phyloP scores from a whole-genome alignment of 441 rosid genomes.

The Euphorbia celastroides region DNA sequence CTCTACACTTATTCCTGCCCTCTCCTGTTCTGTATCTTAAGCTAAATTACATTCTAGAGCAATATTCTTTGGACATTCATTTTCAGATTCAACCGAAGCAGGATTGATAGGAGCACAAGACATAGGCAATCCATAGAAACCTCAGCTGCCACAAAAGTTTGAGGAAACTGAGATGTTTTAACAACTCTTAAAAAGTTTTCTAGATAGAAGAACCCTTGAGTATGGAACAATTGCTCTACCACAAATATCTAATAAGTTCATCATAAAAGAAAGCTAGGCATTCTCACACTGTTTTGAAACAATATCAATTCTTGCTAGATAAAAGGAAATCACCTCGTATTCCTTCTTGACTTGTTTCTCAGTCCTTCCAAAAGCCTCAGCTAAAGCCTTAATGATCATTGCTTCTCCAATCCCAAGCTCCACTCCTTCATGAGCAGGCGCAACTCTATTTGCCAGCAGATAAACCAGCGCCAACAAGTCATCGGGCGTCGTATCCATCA shows the following conservation, averaged over 20 bases:
- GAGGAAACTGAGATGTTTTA: no score
- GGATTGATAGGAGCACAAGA: background rate
- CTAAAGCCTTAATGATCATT: slow-evolving; percentile 66
- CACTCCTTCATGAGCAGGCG: slow-evolving; percentile 82
- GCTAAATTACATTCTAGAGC: background rate
- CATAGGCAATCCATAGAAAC: background rate
- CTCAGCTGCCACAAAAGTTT: background rate
- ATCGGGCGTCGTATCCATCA: slow-evolving; percentile 65
- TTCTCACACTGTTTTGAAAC: no score
- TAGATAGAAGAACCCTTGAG: no score
- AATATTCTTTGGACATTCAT: background rate
- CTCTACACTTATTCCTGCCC: background rate
- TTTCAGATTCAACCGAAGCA: background rate
- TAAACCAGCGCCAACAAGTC: slow-evolving; percentile 71
- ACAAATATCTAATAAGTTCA: no score
- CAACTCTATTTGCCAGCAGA: slow-evolving; percentile 66
- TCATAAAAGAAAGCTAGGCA: no score
- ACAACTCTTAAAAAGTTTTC: no score
- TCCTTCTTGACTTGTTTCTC: slow-evolving; percentile 62
- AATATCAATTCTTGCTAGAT: background rate
- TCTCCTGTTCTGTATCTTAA: background rate
- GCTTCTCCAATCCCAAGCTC: slow-evolving; percentile 86
- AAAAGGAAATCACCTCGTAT: slow-evolving; percentile 41
- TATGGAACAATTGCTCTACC: background rate
- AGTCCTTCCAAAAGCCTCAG: slow-evolving; percentile 83